Evolutionary conservation across 73 alveolate genomes (phyloP), one percentile per base, ranked within the genome.

Genomic region (Paramecium bursaria): DNA sequence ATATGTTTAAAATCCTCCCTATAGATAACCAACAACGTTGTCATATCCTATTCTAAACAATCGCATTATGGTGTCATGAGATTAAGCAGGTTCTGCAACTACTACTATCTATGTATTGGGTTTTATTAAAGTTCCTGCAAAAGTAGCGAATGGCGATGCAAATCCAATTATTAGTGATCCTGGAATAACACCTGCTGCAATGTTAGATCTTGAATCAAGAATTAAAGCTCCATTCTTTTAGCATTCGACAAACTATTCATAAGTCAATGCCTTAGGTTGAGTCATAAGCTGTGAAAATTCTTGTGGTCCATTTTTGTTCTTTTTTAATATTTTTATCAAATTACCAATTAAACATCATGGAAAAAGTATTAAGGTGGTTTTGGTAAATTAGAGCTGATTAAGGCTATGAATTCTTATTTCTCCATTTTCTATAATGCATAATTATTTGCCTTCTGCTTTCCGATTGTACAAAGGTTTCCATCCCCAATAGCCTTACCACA

Each of bases 11-110:
- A 76, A 76, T 54, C 91, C 91, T 22, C 91, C 91, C 15, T 86
- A 86, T 25, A 86, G 87, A 30, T 73, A 74, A 3, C 91, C 91
- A n/a, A 75, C 33, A 35, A 67, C 51, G 31, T 54, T 52, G 73
- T 86, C 88, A 22, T 86, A 86, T 46, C 91, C 91, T 15, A 86
- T 86, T 86, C 91, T 86, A 7, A 86, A 67, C 14, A 86, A 55
- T 74, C 91, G 75, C 3, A 86, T 31, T 3, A 86, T 39, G n/a
- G 91, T 55, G 30, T 86, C 88, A 42, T 86, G 26, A 26, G 79
- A 89, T 9, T 75, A 21, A 15, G 89, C 91, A 29, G 46, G 46
- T 1, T 75, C 75, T 15, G 91, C 75, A 14, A 86, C 61, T 13
- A 86, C 50, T 6, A 86, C 46, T 1, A 86, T 14, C 51, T 86